These are phyloP conservation scores for Syzygium syzygioides DNA, from an alignment of 441 rosid species.

Conservation along the genomic window DNA sequence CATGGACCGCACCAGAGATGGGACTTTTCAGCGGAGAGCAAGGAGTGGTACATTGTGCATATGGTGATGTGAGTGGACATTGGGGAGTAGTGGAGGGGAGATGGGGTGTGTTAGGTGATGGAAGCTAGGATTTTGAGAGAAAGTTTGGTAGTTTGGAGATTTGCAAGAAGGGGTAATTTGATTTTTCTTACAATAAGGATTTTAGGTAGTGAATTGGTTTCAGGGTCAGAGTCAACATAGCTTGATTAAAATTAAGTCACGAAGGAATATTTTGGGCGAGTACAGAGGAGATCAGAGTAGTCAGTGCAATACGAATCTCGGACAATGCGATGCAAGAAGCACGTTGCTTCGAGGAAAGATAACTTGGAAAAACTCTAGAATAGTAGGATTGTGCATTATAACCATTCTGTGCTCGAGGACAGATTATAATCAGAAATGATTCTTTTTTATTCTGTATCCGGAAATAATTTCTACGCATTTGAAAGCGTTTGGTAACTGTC, in stretches of 20 bases:
- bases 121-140: neutral
- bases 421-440: too few species aligned
- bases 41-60: neutral
- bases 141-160: neutral
- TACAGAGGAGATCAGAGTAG: neutral
- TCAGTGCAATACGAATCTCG: neutral
- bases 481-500: too few species aligned
- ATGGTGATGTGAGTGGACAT: neutral
- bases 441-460: too few species aligned
- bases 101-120: neutral
- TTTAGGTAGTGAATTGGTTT: neutral
- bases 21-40: neutral
- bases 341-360: neutral
- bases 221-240: neutral
- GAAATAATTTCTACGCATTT: too few species aligned
- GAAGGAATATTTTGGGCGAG: accelerated
- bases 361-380: neutral
- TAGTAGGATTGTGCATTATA: neutral
- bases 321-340: neutral
- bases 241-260: neutral
- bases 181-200: neutral
- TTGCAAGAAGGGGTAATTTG: neutral
- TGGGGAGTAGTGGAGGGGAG: neutral
- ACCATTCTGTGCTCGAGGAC: too few species aligned
- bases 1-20: neutral